Percentiles rank a stretch among this genome's conserved stretches.
Evolutionary conservation across 495 filamentous ascomycete species (phyloP).

Genomic region (Penicillium dipodomyicola): DNA sequence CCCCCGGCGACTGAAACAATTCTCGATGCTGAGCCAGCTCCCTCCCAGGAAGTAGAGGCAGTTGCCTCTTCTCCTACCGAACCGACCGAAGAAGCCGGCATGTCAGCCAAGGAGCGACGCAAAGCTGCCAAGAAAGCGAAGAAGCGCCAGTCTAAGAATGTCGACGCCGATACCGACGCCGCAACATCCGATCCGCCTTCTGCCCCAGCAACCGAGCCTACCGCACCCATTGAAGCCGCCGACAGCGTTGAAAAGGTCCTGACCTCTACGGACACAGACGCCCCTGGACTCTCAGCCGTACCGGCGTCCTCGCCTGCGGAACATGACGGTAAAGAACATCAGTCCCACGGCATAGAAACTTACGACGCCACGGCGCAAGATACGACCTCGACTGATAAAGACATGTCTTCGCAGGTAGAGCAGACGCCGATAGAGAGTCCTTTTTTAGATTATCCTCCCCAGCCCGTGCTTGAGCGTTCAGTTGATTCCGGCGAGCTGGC

Average conservation of each 20-base stretch:
- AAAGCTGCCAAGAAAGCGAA: slow-evolving; percentile 51
- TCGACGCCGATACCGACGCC: slow-evolving; percentile 22
- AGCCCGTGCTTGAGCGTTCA: slow-evolving; percentile 34
- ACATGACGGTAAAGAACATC: slow-evolving; percentile 51
- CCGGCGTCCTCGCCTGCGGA: slow-evolving; percentile 43
- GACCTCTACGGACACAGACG: slow-evolving; percentile 22
- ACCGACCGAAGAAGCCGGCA: slow-evolving; percentile 26
- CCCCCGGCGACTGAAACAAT: slow-evolving; percentile 6
- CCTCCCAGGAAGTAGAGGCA: slow-evolving; percentile 16
- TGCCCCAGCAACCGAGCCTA: slow-evolving; percentile 3
- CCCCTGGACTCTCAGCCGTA: slow-evolving; percentile 30
- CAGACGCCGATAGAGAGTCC: slow-evolving; percentile 36
- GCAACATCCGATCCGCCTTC: slow-evolving; percentile 6
- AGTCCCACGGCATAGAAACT: slow-evolving; percentile 46
- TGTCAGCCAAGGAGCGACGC: slow-evolving; percentile 42
- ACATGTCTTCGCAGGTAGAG: slow-evolving; percentile 52
- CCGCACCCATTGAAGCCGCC: slow-evolving; percentile 15
- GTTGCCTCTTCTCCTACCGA: slow-evolving; percentile 14
- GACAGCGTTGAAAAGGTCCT: slow-evolving; percentile 13
- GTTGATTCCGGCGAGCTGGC: slow-evolving; percentile 23
- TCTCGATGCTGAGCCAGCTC: slow-evolving; percentile 12
- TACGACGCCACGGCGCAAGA: slow-evolving; percentile 39
- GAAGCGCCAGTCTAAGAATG: slow-evolving; percentile 38
- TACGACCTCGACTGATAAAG: slow-evolving; percentile 50
- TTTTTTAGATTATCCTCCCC: slow-evolving; percentile 41